These are phyloP conservation scores for Gelatoporia subvermispora DNA, from an alignment of 768 basidiomycete genomes.

Conservation along the genomic window DNA sequence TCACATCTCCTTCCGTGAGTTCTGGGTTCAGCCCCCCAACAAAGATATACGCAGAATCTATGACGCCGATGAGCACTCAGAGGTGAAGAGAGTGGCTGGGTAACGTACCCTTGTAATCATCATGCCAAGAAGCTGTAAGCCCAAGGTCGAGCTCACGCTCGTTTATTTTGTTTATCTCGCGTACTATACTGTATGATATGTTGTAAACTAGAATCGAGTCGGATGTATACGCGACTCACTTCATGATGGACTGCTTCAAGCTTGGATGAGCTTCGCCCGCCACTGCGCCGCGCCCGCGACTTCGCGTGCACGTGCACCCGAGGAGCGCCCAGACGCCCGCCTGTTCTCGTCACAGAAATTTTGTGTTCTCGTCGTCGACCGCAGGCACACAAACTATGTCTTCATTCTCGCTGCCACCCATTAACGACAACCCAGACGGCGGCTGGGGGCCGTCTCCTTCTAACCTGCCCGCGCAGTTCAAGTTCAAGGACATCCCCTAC, in stretches of 20 bases:
- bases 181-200: conserved; percentile 62
- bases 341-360: conserved; percentile 6
- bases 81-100: background rate
- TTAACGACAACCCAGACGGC: conserved; percentile 89
- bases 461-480: conserved; percentile 85
- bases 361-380: conserved; percentile 11
- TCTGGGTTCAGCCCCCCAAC: conserved; percentile 85
- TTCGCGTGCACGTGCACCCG: background rate
- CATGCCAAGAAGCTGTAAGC: conserved; percentile 81
- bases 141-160: conserved; percentile 83
- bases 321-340: conserved; percentile 1
- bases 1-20: conserved; percentile 95
- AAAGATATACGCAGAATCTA: conserved; percentile 94
- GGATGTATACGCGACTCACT: conserved; percentile 42
- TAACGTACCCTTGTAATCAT: conserved; percentile 79
- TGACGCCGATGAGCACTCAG: background rate
- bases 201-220: conserved; percentile 5
- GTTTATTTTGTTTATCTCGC: conserved; percentile 92
- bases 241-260: conserved; percentile 42
- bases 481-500: conserved; percentile 98
- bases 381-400: conserved; percentile 40
- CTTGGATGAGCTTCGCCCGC: background rate
- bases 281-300: conserved; percentile 12
- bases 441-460: conserved; percentile 88
- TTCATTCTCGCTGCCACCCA: conserved; percentile 81